A percentile compares a stretch with the other conserved stretches of the same genome.
phyloP scores from a whole-genome alignment of 2,329 filamentous ascomycete species.

The Fusarium anguioides region DNA sequence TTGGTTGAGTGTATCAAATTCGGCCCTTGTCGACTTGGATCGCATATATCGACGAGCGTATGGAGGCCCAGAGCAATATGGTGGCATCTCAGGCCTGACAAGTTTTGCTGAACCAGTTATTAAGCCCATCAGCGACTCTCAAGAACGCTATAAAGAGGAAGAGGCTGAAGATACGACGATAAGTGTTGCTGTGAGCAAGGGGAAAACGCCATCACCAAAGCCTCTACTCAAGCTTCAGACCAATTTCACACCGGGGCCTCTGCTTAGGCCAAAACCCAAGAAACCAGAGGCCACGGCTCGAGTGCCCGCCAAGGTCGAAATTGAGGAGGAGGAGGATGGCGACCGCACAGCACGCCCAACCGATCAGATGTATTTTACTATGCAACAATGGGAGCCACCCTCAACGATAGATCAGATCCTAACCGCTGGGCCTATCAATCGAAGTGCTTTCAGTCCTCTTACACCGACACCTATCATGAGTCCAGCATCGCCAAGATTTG shows the following conservation, averaged over 20 bases:
- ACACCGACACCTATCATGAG: slow-evolving; percentile 41
- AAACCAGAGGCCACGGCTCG: slow-evolving; percentile 11
- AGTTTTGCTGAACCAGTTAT: slow-evolving; percentile 40
- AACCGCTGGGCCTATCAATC: slow-evolving; percentile 40
- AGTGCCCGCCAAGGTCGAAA: slow-evolving; percentile 1
- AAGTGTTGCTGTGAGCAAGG: slow-evolving; percentile 43
- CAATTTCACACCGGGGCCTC: slow-evolving; percentile 48
- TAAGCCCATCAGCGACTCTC: slow-evolving; percentile 36
- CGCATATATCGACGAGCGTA: slow-evolving; percentile 68
- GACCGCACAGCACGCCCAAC: slow-evolving; percentile 54
- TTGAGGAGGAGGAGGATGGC: slow-evolving; percentile 50
- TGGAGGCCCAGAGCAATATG: slow-evolving; percentile 58
- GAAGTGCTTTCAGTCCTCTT: slow-evolving; percentile 38
- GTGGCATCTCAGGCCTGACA: slow-evolving; percentile 58
- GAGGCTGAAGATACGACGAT: slow-evolving; percentile 41
- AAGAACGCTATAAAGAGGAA: slow-evolving; percentile 37
- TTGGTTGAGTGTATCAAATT: slow-evolving; percentile 64
- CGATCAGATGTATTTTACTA: slow-evolving; percentile 44
- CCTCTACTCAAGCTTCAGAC: slow-evolving; percentile 58
- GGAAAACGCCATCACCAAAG: slow-evolving; percentile 44
- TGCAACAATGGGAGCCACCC: slow-evolving; percentile 46
- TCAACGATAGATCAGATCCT: slow-evolving; percentile 60
- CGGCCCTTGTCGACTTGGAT: slow-evolving; percentile 65
- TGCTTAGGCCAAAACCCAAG: slow-evolving; percentile 25
- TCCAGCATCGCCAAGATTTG: slow-evolving; percentile 48